phyloP scores from a whole-genome alignment of 2,329 filamentous ascomycete genomes.

The Penicillium griseofulvum region DNA sequence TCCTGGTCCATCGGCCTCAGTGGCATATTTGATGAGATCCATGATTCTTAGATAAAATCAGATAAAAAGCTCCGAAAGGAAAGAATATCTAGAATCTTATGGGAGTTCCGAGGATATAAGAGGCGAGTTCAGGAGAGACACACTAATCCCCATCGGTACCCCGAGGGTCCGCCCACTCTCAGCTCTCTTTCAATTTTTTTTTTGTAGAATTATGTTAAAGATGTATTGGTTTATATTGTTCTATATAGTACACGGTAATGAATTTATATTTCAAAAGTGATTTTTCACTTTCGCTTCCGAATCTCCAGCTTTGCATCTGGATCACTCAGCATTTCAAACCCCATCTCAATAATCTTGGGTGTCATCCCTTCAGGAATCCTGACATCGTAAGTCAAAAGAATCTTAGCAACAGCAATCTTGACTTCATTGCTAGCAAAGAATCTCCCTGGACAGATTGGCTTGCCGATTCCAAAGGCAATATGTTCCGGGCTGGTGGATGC shows the following conservation, averaged over 20 bases:
- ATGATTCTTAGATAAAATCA: neutral
- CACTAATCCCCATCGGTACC: constrained; percentile 1
- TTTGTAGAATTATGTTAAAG: neutral
- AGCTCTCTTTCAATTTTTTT: neutral
- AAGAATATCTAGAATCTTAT: neutral
- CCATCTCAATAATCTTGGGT: neutral
- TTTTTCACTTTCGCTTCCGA: neutral
- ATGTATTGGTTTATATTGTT: neutral
- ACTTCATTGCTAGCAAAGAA: constrained; percentile 29
- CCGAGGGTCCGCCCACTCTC: neutral
- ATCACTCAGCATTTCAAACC: neutral
- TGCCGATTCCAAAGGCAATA: constrained; percentile 27
- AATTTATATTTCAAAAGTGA: neutral
- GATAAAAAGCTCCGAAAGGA: neutral
- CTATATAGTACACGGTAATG: neutral
- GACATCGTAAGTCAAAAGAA: neutral
- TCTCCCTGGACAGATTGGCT: constrained; percentile 28
- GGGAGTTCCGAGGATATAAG: neutral
- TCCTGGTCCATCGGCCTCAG: constrained; percentile 40
- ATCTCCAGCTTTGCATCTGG: neutral
- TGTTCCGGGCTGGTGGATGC: neutral
- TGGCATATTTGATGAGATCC: constrained; percentile 40
- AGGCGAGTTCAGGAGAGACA: neutral
- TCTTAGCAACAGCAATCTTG: constrained; percentile 21
- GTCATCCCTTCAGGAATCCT: neutral